These are phyloP conservation scores for Crataegus laevigata DNA, from an alignment of 306 rosid species.

Conservation along the genomic window DNA sequence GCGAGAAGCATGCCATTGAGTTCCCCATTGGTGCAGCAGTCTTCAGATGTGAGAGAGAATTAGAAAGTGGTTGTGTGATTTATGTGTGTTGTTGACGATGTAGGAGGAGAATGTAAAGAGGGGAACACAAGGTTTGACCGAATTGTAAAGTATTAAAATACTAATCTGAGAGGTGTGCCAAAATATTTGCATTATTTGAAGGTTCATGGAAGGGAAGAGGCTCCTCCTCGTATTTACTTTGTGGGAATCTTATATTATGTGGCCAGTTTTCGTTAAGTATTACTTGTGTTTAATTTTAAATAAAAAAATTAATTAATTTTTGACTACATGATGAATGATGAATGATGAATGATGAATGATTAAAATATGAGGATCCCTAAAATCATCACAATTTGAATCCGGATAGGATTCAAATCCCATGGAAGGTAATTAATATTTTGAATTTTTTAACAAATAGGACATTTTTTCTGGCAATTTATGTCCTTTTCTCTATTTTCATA, in stretches of 20 bases:
- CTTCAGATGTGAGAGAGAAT: background rate
- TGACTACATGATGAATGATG: no score
- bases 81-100: background rate
- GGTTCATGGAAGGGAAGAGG: background rate
- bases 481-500: background rate
- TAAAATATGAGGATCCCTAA: no score
- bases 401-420: no score
- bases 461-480: background rate
- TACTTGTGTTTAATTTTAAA: no score
- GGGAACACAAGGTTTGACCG: slow-evolving; percentile 11
- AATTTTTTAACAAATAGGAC: no score
- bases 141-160: background rate
- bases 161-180: background rate
- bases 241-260: fast-evolving
- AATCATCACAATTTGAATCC: no score
- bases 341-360: no score
- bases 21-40: slow-evolving; percentile 10
- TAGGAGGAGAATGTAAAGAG: background rate
- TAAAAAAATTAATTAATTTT: fast-evolving
- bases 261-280: no score
- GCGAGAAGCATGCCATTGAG: slow-evolving; percentile 16
- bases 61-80: background rate
- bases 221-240: no score
- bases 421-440: no score
- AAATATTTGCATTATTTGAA: background rate